Base-by-base conservation (phyloP, 2,329 filamentous ascomycete genomes). In the Colletotrichum euphorbiae region DNA sequence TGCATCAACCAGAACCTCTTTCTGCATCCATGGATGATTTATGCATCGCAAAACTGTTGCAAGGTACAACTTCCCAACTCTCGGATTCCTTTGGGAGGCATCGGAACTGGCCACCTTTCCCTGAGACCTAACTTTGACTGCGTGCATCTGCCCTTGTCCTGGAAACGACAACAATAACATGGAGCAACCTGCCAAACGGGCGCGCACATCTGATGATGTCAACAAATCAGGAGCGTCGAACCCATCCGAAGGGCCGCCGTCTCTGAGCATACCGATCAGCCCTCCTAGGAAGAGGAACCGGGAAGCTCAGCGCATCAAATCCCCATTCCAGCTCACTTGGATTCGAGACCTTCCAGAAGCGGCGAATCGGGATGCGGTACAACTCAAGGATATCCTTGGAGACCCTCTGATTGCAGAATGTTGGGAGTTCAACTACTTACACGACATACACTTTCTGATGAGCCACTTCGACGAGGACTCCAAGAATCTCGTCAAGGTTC, bases 381-480 rank as follows among this genome's bases (percentile, higher is more conserved):
- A 83, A 1, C 80, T 96, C 9, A 79, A 80, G 4, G 91, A 93
- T 66, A 83, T 97, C 6, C 83, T 97, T 1, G 88, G 91, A 0
- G 89, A 94, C 75, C 91, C 92, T 0, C 82, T 93, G 70, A 92
- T 96, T 62, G 85, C 86, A 43, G 88, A 91, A 74, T 88, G 87
- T 70, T 92, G 90, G 90, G 84, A 90, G 62, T 92, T 92, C 77
- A 92, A 92, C 73, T 92, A 82, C 62, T 74, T 91, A 2, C 87
- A 91, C 70, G 86, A 91, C 71, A 77, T 90, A 12, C 77, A 81
- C 46, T 90, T 88, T 68, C 73, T 89, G 21, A 81, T 89, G 80
- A 73, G 76, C 24, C 82, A 85, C 4, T 84, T 90, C 60, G 85
- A 89, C 69, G 72, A 77, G 6, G 85, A 87, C 62, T 83, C 82